A percentile compares a stretch with the other conserved stretches of the same genome.
phyloP scores from a whole-genome alignment of 129 eudicot genomes.

The Pittosporum tobira region DNA sequence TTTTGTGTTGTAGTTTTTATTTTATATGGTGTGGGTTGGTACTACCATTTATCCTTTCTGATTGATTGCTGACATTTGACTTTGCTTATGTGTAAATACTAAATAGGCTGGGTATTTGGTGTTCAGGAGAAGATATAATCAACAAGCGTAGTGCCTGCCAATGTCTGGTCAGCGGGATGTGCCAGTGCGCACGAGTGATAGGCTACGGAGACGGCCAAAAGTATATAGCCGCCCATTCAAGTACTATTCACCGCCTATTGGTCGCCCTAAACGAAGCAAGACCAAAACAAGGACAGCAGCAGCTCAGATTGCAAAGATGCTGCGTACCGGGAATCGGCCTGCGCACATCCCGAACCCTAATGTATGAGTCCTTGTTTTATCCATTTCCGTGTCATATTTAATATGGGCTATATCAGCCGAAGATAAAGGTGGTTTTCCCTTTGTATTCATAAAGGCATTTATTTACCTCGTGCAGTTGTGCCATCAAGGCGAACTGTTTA shows the following conservation, averaged over 20 bases:
- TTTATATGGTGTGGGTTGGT: neutral
- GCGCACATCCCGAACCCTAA: conserved; percentile 23
- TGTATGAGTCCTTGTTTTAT: conserved; percentile 18
- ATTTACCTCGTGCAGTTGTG: conserved; percentile 5
- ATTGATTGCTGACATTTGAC: neutral
- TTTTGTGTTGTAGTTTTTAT: neutral
- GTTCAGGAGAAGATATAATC: neutral
- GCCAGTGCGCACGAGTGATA: conserved; percentile 54
- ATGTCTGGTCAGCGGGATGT: conserved; percentile 31
- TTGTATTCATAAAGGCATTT: neutral
- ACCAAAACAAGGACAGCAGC: conserved; percentile 51
- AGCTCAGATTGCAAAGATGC: conserved; percentile 47
- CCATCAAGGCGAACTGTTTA: conserved; percentile 6
- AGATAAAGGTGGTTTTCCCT: neutral
- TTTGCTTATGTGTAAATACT: neutral
- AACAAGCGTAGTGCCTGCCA: conserved; percentile 2
- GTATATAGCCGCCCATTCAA: conserved; percentile 20
- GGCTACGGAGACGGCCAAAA: conserved; percentile 50
- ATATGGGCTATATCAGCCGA: neutral
- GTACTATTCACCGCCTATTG: conserved; percentile 20
- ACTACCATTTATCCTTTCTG: neutral
- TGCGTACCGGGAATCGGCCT: conserved; percentile 28
- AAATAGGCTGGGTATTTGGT: neutral
- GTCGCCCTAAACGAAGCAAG: conserved; percentile 32
- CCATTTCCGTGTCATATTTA: neutral